Base-by-base conservation (phyloP, 345 rosid genomes). In the Rhizophora mangle region DNA sequence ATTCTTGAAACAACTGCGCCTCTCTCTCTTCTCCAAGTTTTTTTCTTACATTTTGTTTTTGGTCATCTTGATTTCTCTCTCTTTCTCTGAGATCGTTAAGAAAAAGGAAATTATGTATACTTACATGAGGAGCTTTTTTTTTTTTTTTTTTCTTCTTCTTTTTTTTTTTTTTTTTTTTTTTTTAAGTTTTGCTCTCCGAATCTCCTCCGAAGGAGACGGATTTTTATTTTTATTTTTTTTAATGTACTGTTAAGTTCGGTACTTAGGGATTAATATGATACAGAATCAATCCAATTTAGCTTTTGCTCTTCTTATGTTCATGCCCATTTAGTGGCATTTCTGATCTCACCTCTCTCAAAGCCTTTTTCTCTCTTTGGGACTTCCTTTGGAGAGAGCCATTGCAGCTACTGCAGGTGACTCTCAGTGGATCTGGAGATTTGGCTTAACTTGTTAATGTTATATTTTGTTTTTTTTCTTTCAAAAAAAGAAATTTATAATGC, bases 391-490 rank as follows among this genome's bases (percentile, higher is more conserved):
- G 75, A 62, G 20, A 60, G 77, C 81, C 67, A 79, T 68, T 79
- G 81, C 79, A 73, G 81, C 74, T 31, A 7, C 18, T 46, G 74
- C 75, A 32, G 75, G 53, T 65, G 77, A 74, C 77, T 60, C 63
- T 63, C 74, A 70, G 70, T 34, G 62, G 88, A 83, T 87, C 89
- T 82, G 85, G 69, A 68, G 79, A 74, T 67, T 69, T 61, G 66
- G 66, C 85, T 68, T 85, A 67, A 82, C 81, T 69, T 49, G n/a
- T 26, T 46, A 59, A 63, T 53, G 53, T 32, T 72, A 57, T 66
- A 71, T 27, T 15, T 11, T 20, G 30, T 3, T 16, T 59, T 51
- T 26, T 26, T 22, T 49, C 1, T 31, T 31, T 31, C 0, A 5
- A 0, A 31, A 31, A 31, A 31, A 31, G 5, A 31, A 31, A 31